Conservation (phyloP, 129 eudicot genomes). For the Silybum marianum region DNA sequence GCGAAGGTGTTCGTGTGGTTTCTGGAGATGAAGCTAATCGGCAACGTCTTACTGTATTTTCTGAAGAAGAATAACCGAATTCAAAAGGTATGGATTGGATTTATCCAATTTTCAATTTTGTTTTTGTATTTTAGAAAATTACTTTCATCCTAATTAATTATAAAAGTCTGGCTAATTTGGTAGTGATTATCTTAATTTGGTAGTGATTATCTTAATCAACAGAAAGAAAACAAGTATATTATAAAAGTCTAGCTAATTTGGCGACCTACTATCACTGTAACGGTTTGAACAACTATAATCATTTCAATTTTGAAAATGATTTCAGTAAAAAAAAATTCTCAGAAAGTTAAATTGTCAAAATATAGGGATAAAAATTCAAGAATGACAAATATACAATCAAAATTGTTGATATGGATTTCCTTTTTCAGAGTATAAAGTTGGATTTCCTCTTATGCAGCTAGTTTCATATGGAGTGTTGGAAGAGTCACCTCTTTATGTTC, state of each 20-base stretch:
- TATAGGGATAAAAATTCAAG: neutral
- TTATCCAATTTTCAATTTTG: neutral
- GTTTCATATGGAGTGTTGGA: conserved; percentile 82
- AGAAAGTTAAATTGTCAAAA: neutral
- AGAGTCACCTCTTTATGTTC: conserved; percentile 85
- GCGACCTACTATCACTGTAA: neutral
- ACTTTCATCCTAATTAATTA: neutral
- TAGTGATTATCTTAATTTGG: neutral
- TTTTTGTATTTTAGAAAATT: neutral
- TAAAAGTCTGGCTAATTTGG: too few species aligned
- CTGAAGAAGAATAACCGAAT: conserved; percentile 78
- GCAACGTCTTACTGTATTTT: conserved; percentile 67
- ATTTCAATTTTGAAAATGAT: neutral
- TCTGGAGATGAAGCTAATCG: conserved; percentile 73
- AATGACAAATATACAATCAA: neutral
- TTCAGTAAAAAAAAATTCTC: neutral
- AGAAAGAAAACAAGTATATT: neutral
- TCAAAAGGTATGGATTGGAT: conserved; percentile 61
- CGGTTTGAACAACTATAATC: neutral
- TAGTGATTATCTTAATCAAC: neutral
- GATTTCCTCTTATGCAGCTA: conserved; percentile 54
- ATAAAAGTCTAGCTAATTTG: neutral
- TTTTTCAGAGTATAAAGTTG: conserved; percentile 11
- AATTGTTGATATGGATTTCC: neutral
- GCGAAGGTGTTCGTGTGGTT: conserved; percentile 80